These are phyloP conservation scores for Gaultheria prostrata DNA, from an alignment of 148 eudicot genomes.

Conservation along the genomic window DNA sequence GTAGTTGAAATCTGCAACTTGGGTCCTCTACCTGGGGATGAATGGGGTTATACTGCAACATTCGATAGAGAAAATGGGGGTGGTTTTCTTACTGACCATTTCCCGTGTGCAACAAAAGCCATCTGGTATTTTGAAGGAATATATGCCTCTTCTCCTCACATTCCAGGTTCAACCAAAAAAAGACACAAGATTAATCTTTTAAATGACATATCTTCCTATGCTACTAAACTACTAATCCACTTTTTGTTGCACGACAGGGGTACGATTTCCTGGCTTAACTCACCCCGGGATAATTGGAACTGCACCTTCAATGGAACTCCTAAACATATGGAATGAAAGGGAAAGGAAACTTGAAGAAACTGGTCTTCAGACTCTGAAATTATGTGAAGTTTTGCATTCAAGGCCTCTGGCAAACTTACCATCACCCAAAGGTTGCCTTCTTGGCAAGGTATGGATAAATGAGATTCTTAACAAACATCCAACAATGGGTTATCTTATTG, in stretches of 20 bases:
- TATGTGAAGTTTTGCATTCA: slow-evolving; percentile 83
- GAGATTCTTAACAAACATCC: neutral
- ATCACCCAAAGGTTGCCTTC: slow-evolving; percentile 72
- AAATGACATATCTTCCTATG: neutral
- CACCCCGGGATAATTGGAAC: slow-evolving; percentile 96
- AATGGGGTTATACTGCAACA: slow-evolving; percentile 96
- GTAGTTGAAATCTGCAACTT: slow-evolving; percentile 88
- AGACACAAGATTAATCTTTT: neutral
- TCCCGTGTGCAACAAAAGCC: slow-evolving; percentile 88
- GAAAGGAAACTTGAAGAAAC: slow-evolving; percentile 75
- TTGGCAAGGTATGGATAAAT: slow-evolving; percentile 64
- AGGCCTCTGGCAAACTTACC: slow-evolving; percentile 90
- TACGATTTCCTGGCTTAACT: slow-evolving; percentile 86
- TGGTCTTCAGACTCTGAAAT: slow-evolving; percentile 58
- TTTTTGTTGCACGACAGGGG: slow-evolving; percentile 43
- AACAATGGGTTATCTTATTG: neutral
- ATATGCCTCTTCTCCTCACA: slow-evolving; percentile 84
- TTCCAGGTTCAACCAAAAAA: slow-evolving; percentile 55
- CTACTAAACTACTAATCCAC: neutral
- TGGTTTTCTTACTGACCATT: slow-evolving; percentile 91
- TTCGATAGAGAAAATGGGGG: slow-evolving; percentile 95
- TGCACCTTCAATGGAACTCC: slow-evolving; percentile 86
- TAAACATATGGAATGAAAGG: slow-evolving; percentile 84
- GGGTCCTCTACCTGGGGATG: slow-evolving; percentile 95
- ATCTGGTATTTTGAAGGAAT: slow-evolving; percentile 99